Base-by-base conservation (phyloP, 2,329 filamentous ascomycete genomes). In the Hortaea sp. region DNA sequence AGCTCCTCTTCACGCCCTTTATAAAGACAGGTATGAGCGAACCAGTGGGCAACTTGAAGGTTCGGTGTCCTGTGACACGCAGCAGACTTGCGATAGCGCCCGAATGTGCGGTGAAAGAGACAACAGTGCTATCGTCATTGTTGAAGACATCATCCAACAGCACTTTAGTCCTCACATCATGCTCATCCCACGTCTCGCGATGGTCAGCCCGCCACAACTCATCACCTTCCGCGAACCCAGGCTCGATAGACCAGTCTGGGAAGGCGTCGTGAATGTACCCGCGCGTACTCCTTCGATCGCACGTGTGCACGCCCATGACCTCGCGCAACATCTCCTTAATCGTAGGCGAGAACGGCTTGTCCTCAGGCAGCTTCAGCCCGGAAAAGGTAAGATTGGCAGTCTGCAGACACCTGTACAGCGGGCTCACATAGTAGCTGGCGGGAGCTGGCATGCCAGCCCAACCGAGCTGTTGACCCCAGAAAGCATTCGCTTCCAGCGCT, bases 221-320 rank as follows among this genome's bases (percentile, higher is more conserved):
- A 55, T 82, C 79, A 0, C 72, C 39, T 58, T 85, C 81, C 0
- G 69, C 59, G 55, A 87, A 85, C 0, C 76, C 78, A 1, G 65
- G 59, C 62, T 85, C 82, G 42, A 85, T 76, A 5, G 54, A 55
- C 57, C 74, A 81, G 1, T 53, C 59, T 0, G 78, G 79, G 42
- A 78, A 77, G 4, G 70, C 66, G 2, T 64, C 50, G 11, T 66
- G 63, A 50, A 85, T 79, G 48, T 72, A 70, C 0, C 72, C 69
- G 56, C 70, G 75, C 54, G 65, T 74, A 20, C 73, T 75, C 7
- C 82, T 71, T 29, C 76, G 72, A 63, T 86, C 79, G 59, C 83
- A 87, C 0, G 81, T 84, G 58, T 85, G 82, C 38, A 79, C 76
- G 45, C 75, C 79, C 46, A 85, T 77, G 2, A 76, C 75, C 62